Percentiles rank a stretch among this genome's conserved stretches.
phyloP scores from a whole-genome alignment of 306 rosid species.

The Castanea crenata region DNA sequence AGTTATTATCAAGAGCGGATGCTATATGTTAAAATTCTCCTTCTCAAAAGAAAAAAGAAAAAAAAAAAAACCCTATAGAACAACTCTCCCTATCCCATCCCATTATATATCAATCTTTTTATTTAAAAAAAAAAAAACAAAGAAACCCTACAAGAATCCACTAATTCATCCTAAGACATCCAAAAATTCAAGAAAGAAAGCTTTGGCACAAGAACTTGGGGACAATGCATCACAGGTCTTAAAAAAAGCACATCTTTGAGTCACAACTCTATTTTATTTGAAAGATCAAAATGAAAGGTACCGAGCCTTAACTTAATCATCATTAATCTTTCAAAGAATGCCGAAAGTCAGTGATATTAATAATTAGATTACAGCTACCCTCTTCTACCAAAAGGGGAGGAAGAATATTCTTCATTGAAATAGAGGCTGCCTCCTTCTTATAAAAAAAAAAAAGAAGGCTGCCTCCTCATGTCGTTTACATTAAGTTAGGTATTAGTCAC shows the following conservation, averaged over 20 bases:
- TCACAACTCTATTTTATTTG: not conserved
- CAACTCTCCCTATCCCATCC: too few relatives aligned
- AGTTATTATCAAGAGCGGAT: too few relatives aligned
- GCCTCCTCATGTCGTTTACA: not conserved
- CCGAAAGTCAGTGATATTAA: not conserved
- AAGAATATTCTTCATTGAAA: not conserved
- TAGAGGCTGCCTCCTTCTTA: not conserved
- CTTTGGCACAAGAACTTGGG: not conserved
- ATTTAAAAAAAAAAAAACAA: too few relatives aligned
- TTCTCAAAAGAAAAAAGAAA: too few relatives aligned
- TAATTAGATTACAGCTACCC: not conserved
- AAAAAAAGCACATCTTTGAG: not conserved
- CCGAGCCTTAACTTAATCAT: not conserved
- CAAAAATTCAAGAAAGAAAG: not conserved
- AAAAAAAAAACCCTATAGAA: too few relatives aligned
- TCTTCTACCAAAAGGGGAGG: not conserved
- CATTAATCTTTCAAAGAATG: not conserved
- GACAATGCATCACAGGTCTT: not conserved
- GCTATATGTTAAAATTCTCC: too few relatives aligned
- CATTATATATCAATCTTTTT: too few relatives aligned
- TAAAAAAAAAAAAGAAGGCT: too few relatives aligned
- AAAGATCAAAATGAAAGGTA: not conserved
- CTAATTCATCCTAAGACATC: not conserved
- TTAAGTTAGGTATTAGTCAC: not conserved
- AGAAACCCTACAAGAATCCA: too few relatives aligned